Conservation (phyloP, 2,329 filamentous ascomycete species). For the Ophiostoma pallidulum region DNA sequence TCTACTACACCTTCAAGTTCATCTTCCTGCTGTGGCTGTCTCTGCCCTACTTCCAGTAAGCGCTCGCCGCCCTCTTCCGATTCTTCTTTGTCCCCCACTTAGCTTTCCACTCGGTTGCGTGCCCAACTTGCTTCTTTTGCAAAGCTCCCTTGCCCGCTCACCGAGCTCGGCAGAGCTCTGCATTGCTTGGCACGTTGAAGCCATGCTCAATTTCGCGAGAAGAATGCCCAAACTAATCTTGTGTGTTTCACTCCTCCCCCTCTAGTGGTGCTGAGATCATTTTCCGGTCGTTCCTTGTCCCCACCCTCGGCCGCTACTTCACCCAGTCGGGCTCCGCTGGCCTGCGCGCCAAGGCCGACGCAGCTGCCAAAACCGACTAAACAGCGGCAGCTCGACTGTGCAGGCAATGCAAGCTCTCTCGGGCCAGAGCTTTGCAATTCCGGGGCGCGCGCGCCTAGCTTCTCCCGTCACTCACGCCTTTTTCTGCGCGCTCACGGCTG, state of each 20-base stretch:
- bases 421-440: not conserved
- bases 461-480: not conserved
- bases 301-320: constrained; percentile 91
- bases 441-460: not conserved
- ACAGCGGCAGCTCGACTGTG: not conserved
- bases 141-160: not conserved
- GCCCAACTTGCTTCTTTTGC: not conserved
- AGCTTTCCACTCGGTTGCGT: not conserved
- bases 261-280: constrained; percentile 84
- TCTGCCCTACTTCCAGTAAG: constrained; percentile 86
- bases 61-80: constrained; percentile 14
- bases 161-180: not conserved
- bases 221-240: constrained; percentile 15
- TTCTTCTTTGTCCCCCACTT: not conserved
- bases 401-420: constrained; percentile 1
- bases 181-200: not conserved
- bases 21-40: constrained; percentile 95
- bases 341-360: constrained; percentile 80
- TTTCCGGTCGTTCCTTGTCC: constrained; percentile 92
- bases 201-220: not conserved
- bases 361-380: constrained; percentile 60
- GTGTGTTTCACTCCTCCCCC: constrained; percentile 3
- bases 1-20: constrained; percentile 99
- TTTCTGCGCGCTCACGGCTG: no score
- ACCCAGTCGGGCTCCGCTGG: constrained; percentile 59